A percentile compares a stretch with the other conserved stretches of the same genome.
These are phyloP conservation scores for Pythium guiyangense DNA, from an alignment of 352 stramenopile genomes.

Conservation along the genomic window DNA sequence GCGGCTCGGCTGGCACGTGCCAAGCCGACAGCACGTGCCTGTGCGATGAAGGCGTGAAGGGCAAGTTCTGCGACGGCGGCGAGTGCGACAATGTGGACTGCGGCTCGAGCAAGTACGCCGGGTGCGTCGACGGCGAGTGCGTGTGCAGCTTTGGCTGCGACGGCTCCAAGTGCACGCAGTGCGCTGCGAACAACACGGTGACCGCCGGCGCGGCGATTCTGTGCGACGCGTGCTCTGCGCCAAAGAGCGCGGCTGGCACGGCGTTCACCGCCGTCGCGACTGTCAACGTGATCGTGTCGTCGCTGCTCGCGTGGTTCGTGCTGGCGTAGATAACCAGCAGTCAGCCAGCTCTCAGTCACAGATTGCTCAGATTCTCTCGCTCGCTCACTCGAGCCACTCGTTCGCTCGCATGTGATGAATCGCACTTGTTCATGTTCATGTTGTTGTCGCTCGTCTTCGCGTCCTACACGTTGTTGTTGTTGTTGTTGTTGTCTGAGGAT, in stretches of 20 bases:
- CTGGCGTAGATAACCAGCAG: conserved; percentile 6
- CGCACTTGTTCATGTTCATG: no score
- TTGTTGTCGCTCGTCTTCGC: no score
- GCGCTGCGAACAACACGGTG: conserved; percentile 30
- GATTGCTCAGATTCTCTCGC: no score
- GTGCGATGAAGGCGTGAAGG: conserved; percentile 39
- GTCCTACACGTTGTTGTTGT: no score
- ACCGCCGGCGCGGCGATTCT: conserved; percentile 31
- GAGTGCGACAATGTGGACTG: conserved; percentile 50
- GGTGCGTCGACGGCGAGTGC: conserved; percentile 47
- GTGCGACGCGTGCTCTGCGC: conserved; percentile 20
- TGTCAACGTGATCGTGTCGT: neutral
- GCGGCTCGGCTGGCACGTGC: conserved; percentile 47
- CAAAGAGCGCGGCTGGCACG: neutral
- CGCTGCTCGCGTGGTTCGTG: conserved; percentile 7
- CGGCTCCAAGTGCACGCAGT: conserved; percentile 35
- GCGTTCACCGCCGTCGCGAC: neutral
- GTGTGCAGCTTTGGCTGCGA: conserved; percentile 54
- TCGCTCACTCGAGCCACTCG: no score
- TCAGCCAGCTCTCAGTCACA: neutral
- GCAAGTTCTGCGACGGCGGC: conserved; percentile 47
- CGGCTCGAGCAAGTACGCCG: conserved; percentile 38
- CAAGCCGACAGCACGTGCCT: conserved; percentile 53
- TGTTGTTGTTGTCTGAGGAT: no score
- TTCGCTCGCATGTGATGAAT: no score